phyloP scores from a whole-genome alignment of 2,329 filamentous ascomycete species.

The Sordariomycetes sp. region DNA sequence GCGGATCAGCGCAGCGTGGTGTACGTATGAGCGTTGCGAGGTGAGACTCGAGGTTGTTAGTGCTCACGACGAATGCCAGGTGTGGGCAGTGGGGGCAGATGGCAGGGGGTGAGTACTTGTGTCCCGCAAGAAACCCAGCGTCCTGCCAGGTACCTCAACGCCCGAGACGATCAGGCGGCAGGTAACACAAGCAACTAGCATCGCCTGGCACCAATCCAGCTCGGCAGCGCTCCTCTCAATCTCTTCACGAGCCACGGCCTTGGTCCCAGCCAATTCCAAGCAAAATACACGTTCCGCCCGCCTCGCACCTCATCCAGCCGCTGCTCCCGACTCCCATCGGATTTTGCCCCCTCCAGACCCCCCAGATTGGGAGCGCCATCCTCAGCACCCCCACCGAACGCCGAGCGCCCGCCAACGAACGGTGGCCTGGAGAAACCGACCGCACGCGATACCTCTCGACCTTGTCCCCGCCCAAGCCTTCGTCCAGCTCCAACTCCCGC shows the following conservation, averaged over 20 bases:
- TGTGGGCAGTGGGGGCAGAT: too few species aligned
- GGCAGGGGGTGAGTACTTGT: too few species aligned
- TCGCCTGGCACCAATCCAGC: neutral
- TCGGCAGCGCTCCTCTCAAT: conserved; percentile 1
- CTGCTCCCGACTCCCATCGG: neutral
- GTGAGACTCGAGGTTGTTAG: neutral
- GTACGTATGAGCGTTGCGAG: neutral
- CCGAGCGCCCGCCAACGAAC: neutral
- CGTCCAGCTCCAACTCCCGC: conserved; percentile 3
- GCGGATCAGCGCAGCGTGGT: neutral
- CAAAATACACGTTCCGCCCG: neutral
- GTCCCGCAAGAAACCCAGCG: too few species aligned
- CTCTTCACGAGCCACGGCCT: neutral
- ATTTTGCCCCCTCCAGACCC: neutral
- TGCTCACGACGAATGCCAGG: neutral
- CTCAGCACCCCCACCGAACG: neutral
- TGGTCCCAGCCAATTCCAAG: neutral
- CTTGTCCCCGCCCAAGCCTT: conserved; percentile 6
- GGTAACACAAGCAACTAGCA: neutral
- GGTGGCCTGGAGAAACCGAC: conserved; percentile 2
- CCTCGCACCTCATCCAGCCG: neutral
- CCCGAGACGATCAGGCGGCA: neutral
- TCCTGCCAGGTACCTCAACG: neutral
- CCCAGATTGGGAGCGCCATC: neutral
- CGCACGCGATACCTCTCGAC: conserved; percentile 11